Base-by-base conservation (phyloP, 2,329 filamentous ascomycete species). In the Dendryphion nanum region DNA sequence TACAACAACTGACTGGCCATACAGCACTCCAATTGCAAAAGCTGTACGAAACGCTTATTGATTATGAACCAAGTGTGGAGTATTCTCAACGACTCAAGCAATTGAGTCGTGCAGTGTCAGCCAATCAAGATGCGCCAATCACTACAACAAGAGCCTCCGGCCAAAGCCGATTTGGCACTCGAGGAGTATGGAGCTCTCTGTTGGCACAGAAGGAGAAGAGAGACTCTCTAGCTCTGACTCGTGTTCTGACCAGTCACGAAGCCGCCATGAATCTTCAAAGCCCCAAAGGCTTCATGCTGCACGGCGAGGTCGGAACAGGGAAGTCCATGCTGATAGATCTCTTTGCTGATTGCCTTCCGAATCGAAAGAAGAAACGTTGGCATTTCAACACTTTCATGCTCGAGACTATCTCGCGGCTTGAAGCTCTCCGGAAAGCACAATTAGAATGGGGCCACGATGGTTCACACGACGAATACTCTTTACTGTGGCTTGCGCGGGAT, bases 321-420 rank as follows among this genome's bases (percentile, higher is more conserved):
- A 93, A 93, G 61, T 86, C 81, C 4, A 89, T 93, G 85, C 75
- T 93, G n/a, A 75, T 90, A 12, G 86, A 91, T 54, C 69, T 93
- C 0, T 79, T 93, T n/a, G 85, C 85, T 12, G 83, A 89, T 35
- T 85, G 83, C 35, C 67, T 93, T 4, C 87, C 87, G 1, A 89
- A 81, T 13, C 70, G 74, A 30, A 82, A 81, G 54, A 91, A 91
- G 69, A 74, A 77, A 50, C 73, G 86, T 42, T 89, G 84, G 81
- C 87, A 91, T 58, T 93, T 89, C 66, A 89, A 88, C 59, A 89
- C 85, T 0, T 93, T 93, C 53, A 93, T 93, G 85, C 71, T 91
- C 6, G 82, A 90, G 48, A 82, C 80, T 0, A 75, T 90, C 32
- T 83, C 85, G 1, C 81, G 82, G 35, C 71, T 93, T 1, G 87